phyloP scores from a whole-genome alignment of 441 rosid species.

The Biscutella laevigata region DNA sequence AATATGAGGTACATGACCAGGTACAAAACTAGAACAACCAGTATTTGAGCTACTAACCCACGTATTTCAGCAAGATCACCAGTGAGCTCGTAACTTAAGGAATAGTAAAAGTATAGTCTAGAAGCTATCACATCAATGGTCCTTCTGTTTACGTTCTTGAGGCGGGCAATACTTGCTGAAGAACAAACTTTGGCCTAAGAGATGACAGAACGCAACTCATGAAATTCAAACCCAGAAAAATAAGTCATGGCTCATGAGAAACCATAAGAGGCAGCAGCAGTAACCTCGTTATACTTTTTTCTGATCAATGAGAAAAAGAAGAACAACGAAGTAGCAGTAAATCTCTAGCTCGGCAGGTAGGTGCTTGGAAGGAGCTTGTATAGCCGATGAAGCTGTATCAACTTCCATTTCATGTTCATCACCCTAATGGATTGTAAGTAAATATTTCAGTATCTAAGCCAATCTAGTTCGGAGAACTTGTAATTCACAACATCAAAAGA shows the following conservation, averaged over 20 bases:
- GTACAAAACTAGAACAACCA: neutral
- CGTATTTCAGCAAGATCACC: constrained; percentile 58
- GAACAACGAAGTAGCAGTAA: constrained; percentile 46
- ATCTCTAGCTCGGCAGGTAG: constrained; percentile 47
- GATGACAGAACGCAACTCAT: neutral
- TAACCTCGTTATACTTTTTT: constrained; percentile 45
- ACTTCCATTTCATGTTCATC: constrained; percentile 53
- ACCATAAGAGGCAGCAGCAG: neutral
- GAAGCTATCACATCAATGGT: constrained; percentile 53
- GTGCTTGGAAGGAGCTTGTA: constrained; percentile 34
- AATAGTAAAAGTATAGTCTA: constrained; percentile 46
- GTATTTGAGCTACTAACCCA: constrained; percentile 33
- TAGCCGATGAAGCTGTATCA: constrained; percentile 41
- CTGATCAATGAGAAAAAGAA: constrained; percentile 51
- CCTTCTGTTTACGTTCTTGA: constrained; percentile 48
- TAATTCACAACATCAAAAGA: neutral
- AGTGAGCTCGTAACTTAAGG: constrained; percentile 44
- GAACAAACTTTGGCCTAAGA: constrained; percentile 56
- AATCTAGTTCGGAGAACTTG: neutral
- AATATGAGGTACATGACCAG: neutral
- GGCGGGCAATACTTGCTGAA: constrained; percentile 43
- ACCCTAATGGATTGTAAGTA: constrained; percentile 26
- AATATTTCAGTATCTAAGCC: neutral
- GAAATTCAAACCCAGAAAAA: neutral
- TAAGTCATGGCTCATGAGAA: neutral